Conservation (phyloP, 176 grass and related monocot genomes). For the Rhipidocladum racemiflorum region DNA sequence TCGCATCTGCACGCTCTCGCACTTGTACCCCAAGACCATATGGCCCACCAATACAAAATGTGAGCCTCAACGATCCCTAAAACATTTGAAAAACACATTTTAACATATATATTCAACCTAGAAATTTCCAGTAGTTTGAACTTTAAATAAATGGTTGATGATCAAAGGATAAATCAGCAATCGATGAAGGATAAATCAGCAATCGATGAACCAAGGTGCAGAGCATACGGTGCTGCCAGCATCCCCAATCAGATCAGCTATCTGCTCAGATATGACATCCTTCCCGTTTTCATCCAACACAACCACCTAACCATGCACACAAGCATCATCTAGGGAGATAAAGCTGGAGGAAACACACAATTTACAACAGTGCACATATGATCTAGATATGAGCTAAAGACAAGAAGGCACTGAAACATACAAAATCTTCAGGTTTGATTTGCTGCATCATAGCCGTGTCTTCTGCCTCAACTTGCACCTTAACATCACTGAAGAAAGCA, state of each 20-base stretch:
- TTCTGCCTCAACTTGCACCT: conserved; percentile 78
- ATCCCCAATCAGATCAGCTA: conserved; percentile 84
- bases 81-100: conserved; percentile 17
- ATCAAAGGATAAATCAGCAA: neutral
- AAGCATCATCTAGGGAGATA: neutral
- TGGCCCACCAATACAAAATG: conserved; percentile 92
- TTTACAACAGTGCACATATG: neutral
- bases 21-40: conserved; percentile 69
- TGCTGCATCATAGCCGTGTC: conserved; percentile 64
- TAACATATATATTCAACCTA: neutral
- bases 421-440: conserved; percentile 75
- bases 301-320: conserved; percentile 52
- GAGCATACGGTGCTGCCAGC: conserved; percentile 64
- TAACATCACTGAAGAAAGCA: conserved; percentile 54
- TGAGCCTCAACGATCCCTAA: conserved; percentile 62
- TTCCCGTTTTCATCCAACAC: conserved; percentile 77
- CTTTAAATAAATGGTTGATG: neutral
- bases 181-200: neutral
- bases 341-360: neutral
- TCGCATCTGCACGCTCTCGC: conserved; percentile 61
- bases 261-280: conserved; percentile 73
- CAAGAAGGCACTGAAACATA: conserved; percentile 38
- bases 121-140: neutral
- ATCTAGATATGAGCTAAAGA: neutral
- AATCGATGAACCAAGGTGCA: neutral